phyloP scores from a whole-genome alignment of 306 rosid species.

The Acmispon strigosus region DNA sequence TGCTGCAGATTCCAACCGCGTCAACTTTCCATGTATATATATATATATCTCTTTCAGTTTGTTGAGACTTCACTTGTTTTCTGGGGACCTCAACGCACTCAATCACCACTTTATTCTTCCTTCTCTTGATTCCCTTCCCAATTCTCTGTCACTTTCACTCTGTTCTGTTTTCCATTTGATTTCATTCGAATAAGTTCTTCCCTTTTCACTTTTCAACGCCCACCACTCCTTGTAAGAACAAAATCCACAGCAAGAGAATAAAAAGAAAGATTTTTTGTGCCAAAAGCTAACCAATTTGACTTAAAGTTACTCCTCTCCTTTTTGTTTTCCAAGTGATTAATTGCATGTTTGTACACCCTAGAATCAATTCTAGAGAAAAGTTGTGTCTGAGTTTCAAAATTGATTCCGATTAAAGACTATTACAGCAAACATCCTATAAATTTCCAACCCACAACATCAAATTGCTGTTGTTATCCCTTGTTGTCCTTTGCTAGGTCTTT shows the following conservation, averaged over 20 bases:
- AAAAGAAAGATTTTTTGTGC: not conserved
- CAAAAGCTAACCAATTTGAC: not conserved
- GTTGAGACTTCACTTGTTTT: not conserved
- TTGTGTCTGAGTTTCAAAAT: no score
- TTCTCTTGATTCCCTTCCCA: not conserved
- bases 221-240: not conserved
- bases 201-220: conserved; percentile 19
- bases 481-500: conserved; percentile 1
- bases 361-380: no score
- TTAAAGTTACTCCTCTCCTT: not conserved
- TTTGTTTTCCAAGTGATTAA: not conserved
- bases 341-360: not conserved
- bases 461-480: not conserved
- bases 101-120: not conserved
- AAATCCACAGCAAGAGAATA: not conserved
- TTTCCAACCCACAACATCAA: not conserved
- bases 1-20: conserved; percentile 18
- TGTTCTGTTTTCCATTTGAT: not conserved
- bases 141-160: not conserved
- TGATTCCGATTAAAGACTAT: no score
- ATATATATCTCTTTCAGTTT: not conserved
- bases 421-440: not conserved
- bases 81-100: conserved; percentile 16
- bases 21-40: not conserved
- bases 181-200: conserved; percentile 19